phyloP scores from a whole-genome alignment of 352 stramenopile genomes.

The Phytophthora pinifolia region DNA sequence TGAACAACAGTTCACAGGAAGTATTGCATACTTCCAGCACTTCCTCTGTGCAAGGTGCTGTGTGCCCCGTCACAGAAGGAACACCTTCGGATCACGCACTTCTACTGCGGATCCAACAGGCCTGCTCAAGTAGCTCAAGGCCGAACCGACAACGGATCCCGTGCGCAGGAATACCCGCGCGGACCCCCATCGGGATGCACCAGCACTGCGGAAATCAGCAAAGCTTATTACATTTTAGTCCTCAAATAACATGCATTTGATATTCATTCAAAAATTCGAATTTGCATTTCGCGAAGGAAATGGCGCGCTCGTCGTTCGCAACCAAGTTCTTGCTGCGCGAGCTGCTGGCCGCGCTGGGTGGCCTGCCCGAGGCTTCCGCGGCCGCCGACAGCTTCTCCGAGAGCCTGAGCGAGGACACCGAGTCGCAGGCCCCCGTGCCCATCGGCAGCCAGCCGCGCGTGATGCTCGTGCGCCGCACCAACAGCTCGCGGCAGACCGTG shows the following conservation, averaged over 20 bases:
- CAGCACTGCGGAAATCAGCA: no score
- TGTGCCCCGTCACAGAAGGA: no score
- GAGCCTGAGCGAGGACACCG: conserved; percentile 55
- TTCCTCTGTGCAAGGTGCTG: no score
- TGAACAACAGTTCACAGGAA: no score
- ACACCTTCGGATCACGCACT: no score
- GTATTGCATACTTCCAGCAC: no score
- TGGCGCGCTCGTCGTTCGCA: conserved; percentile 27
- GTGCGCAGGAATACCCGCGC: no score
- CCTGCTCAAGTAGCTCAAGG: no score
- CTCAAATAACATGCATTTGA: neutral
- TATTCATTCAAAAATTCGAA: neutral
- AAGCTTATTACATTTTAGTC: neutral
- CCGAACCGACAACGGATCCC: no score
- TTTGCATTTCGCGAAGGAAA: neutral
- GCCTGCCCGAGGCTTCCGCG: neutral
- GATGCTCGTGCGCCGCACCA: conserved; percentile 52
- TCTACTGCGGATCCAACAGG: no score
- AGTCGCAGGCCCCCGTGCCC: conserved; percentile 36
- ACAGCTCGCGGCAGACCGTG: conserved; percentile 37
- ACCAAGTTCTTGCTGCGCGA: conserved; percentile 61
- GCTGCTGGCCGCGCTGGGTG: conserved; percentile 50
- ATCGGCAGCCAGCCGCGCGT: conserved; percentile 34
- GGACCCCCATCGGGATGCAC: no score
- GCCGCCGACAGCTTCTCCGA: conserved; percentile 36